Percentiles rank a stretch among this genome's conserved stretches.
Conservation (phyloP, 225 moss, liverwort and hornwort genomes). For the Neckera pumila region DNA sequence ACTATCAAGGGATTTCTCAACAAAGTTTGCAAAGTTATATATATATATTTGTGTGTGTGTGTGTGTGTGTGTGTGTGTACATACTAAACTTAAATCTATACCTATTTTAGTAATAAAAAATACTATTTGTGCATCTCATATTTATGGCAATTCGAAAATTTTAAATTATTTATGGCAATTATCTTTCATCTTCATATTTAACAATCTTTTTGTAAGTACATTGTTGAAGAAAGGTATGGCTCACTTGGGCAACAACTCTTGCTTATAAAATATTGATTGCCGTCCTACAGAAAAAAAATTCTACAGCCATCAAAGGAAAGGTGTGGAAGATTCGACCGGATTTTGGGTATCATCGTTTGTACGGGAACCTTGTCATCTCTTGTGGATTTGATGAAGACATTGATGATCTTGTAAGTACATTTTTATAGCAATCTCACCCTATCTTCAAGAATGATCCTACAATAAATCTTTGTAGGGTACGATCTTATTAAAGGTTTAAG, state of each 20-base stretch:
- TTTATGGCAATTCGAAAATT: accelerated
- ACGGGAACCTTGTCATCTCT: neutral
- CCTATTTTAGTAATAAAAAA: too few relatives aligned
- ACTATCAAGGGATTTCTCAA: neutral
- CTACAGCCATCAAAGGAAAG: neutral
- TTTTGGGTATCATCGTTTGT: neutral
- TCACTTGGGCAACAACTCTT: neutral
- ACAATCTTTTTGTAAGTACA: neutral
- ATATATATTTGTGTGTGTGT: too few relatives aligned
- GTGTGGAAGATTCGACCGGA: neutral
- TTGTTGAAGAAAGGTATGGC: neutral
- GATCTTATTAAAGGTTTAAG: too few relatives aligned
- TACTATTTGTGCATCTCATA: neutral
- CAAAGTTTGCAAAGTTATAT: neutral
- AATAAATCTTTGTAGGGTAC: neutral
- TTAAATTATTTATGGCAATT: neutral
- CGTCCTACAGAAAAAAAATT: neutral
- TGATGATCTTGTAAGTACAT: neutral
- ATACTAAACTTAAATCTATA: too few relatives aligned
- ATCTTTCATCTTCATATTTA: neutral
- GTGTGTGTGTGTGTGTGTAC: neutral
- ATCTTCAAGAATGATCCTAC: too few relatives aligned
- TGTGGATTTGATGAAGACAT: neutral
- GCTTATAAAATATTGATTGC: neutral
- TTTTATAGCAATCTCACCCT: too few relatives aligned